Conservation (phyloP, 768 basidiomycete genomes). For the Sutorius australiensis region DNA sequence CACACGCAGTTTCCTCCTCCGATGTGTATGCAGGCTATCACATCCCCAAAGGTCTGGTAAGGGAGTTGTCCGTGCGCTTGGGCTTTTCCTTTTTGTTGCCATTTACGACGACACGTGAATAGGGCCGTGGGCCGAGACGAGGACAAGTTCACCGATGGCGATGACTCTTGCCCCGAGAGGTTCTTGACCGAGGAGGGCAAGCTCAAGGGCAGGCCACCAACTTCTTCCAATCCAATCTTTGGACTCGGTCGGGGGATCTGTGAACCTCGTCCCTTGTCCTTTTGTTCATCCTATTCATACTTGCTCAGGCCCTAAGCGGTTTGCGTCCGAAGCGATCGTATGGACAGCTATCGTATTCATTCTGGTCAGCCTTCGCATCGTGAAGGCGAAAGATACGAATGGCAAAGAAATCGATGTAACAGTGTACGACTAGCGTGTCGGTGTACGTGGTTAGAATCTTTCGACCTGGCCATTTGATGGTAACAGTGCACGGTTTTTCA, state of each 20-base stretch:
- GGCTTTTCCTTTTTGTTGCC: not conserved
- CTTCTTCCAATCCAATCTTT: conserved; percentile 22
- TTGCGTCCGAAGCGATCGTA: conserved; percentile 18
- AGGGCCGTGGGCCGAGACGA: conserved; percentile 28
- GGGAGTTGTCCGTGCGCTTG: not conserved
- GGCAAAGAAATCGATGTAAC: conserved; percentile 21
- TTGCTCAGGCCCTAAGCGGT: conserved; percentile 19
- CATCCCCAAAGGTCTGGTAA: conserved; percentile 43
- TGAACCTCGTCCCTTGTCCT: not conserved
- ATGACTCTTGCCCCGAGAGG: conserved; percentile 27
- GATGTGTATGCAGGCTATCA: conserved; percentile 31
- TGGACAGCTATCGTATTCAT: conserved; percentile 23
- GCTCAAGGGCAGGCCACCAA: conserved; percentile 3
- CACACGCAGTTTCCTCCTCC: conserved; percentile 21
- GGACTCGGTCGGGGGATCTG: conserved; percentile 26
- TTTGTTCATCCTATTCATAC: not conserved
- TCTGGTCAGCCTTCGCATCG: conserved; percentile 20
- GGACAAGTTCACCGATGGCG: conserved; percentile 11
- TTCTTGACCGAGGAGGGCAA: conserved; percentile 17
- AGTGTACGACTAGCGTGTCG: conserved; percentile 22
- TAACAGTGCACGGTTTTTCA: not conserved
- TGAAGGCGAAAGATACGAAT: conserved; percentile 20
- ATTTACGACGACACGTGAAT: not conserved
- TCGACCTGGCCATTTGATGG: not conserved
- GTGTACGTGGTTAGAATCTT: conserved; percentile 8